These are phyloP conservation scores for Thielaviopsis euricoi DNA, from an alignment of 2,329 filamentous ascomycete genomes.

Conservation along the genomic window DNA sequence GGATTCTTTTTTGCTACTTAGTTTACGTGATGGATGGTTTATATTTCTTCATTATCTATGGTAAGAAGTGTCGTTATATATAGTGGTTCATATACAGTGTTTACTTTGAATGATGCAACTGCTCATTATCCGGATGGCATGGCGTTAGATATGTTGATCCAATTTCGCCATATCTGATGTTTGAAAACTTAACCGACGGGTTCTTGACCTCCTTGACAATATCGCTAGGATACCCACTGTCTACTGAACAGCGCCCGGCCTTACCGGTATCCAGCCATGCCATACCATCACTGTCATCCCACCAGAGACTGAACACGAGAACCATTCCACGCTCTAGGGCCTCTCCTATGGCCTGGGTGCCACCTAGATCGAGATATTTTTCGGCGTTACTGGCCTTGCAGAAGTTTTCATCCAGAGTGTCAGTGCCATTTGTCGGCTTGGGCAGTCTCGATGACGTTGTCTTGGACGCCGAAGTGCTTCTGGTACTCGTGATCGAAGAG, in stretches of 20 bases:
- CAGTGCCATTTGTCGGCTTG: constrained; percentile 15
- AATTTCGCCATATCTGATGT: constrained; percentile 45
- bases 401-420: constrained; percentile 22
- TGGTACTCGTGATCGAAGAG: constrained; percentile 21
- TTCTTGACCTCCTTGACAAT: constrained; percentile 30
- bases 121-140: no score
- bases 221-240: constrained; percentile 31
- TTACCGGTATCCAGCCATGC: constrained; percentile 32
- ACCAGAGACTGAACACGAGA: constrained; percentile 36
- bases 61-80: not conserved
- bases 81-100: not conserved
- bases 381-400: constrained; percentile 19
- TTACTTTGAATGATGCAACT: no score
- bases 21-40: no score
- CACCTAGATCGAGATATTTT: constrained; percentile 23
- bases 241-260: constrained; percentile 30
- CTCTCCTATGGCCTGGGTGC: constrained; percentile 27
- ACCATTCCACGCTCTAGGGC: constrained; percentile 32
- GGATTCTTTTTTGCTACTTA: not conserved
- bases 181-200: constrained; percentile 35
- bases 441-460: constrained; percentile 18
- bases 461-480: constrained; percentile 18
- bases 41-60: not conserved
- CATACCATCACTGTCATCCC: constrained; percentile 35
- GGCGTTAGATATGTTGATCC: constrained; percentile 28